phyloP scores from a whole-genome alignment of 257 asterid species.

The Fraxinus pennsylvanica region DNA sequence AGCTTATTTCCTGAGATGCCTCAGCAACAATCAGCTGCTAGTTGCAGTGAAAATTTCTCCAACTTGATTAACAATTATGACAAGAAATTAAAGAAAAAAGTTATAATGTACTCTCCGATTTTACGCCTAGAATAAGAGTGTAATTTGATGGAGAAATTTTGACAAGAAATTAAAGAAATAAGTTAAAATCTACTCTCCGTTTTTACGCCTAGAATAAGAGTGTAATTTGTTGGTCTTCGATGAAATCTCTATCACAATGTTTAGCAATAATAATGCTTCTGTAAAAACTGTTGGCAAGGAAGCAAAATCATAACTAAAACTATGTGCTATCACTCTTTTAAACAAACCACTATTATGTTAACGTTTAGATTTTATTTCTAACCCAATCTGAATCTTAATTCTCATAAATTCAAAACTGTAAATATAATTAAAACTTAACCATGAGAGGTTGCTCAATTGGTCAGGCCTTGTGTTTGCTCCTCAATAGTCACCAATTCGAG shows the following conservation, averaged over 20 bases:
- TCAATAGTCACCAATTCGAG: no score
- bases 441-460: no score
- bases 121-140: neutral
- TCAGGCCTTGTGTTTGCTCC: no score
- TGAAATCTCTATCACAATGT: neutral
- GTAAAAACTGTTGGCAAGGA: neutral
- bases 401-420: neutral
- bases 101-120: neutral
- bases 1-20: neutral
- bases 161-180: neutral
- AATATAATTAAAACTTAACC: no score
- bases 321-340: neutral
- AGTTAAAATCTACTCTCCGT: neutral
- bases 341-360: neutral
- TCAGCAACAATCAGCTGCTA: neutral
- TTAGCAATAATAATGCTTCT: neutral
- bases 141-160: neutral
- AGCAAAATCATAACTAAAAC: neutral
- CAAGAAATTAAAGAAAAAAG: neutral
- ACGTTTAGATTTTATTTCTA: neutral
- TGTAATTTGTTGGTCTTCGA: neutral
- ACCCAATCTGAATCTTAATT: neutral
- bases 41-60: neutral
- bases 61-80: neutral
- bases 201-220: neutral